Base-by-base conservation (phyloP, 2,329 filamentous ascomycete species). In the Trichoderma sp. region DNA sequence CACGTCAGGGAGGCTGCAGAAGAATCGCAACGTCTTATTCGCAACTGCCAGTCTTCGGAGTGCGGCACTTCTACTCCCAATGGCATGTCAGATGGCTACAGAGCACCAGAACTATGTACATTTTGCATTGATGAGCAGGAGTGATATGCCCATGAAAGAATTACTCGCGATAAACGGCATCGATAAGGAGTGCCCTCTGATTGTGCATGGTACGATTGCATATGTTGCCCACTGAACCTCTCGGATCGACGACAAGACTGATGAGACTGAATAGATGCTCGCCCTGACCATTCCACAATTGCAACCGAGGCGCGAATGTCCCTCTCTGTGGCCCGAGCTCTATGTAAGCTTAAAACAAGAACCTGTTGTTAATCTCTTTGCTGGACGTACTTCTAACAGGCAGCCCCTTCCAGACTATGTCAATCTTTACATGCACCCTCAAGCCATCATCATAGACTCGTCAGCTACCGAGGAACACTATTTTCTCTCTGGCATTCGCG, bases 41-140 rank as follows among this genome's bases (percentile, higher is more conserved):
- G 91, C 91, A 5, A 90, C 92, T 4, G 91, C 93, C 0, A 94
- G 87, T 73, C 81, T 97, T 65, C 88, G 88, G 79, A 96, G 93
- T 78, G 89, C 90, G 17, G 87, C 93, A 0, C 87, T 88, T 36
- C 80, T 98, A 68, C 83, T 97, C 36, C 94, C 94, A 0, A 85
- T 97, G 78, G 93, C 95, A 6, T 98, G 96, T 80, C 88, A 93
- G 76, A 98, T 98, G 95, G 91, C 90, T 7, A 80, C 80, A 26
- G 87, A 90, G 80, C 85, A 88, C 70, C 85, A 87, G 72, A 97
- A 90, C 77, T 87, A 90, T 73, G 94, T 98, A 9, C 95, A 98
- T 79, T 91, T 97, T 78, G 91, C 89, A 0, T 82, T 98, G 4
- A 87, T 97, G 82, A 92, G 94, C 64, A 87, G 91, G 72, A 91